Conservation (phyloP, 768 basidiomycete genomes). For the Tephrocybe sp. region DNA sequence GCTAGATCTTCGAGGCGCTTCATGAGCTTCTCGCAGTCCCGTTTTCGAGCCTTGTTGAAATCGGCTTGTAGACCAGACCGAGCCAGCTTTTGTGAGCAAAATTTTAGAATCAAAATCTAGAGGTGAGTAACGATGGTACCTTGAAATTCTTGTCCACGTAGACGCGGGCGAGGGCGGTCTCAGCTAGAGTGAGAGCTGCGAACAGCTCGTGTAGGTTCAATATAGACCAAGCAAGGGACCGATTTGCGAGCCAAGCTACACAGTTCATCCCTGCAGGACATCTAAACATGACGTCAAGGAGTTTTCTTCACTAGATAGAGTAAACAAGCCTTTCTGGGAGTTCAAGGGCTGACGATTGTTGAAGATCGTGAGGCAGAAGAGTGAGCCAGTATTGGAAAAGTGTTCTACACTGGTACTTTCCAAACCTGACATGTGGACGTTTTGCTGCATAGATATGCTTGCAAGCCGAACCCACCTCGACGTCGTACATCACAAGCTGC, state of each 20-base stretch:
- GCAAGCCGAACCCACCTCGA: constrained; percentile 4
- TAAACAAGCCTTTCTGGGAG: constrained; percentile 4
- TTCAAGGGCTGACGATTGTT: neutral
- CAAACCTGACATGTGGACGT: constrained; percentile 12
- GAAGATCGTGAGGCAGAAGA: constrained; percentile 7
- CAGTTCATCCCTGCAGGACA: constrained; percentile 12
- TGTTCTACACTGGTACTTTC: constrained; percentile 15
- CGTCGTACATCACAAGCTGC: constrained; percentile 10
- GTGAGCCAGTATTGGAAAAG: constrained; percentile 12
- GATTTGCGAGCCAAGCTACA: constrained; percentile 9
- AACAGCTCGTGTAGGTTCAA: constrained; percentile 7
- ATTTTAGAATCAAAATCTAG: neutral
- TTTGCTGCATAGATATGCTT: constrained; percentile 6
- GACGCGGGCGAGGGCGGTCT: constrained; percentile 5
- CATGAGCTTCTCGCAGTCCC: constrained; percentile 8
- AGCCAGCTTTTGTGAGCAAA: constrained; percentile 14
- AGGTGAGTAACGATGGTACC: neutral
- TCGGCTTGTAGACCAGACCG: constrained; percentile 8
- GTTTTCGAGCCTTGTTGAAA: constrained; percentile 10
- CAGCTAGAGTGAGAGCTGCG: neutral
- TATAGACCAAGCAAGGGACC: constrained; percentile 15
- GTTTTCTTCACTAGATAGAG: neutral
- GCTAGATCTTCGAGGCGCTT: constrained; percentile 4
- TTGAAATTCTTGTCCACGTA: constrained; percentile 12
- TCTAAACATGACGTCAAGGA: constrained; percentile 12